A percentile compares a stretch with the other conserved stretches of the same genome.
phyloP scores from a whole-genome alignment of 768 basidiomycete genomes.

The Mycena vitilis region DNA sequence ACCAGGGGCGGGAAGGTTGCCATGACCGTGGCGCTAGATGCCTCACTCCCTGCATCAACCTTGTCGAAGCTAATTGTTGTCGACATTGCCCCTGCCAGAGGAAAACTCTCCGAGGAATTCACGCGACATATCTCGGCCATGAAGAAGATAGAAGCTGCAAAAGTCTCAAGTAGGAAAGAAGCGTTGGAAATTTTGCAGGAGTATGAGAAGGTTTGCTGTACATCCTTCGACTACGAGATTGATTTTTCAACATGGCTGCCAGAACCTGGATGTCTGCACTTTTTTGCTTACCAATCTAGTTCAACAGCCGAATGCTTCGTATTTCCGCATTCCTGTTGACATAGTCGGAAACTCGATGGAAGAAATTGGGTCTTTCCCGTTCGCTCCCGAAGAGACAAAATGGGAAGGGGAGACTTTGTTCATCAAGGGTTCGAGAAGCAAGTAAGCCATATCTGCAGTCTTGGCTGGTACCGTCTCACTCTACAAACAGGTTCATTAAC shows the following conservation, averaged over 20 bases:
- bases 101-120: slow-evolving; percentile 72
- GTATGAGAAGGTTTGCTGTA: slow-evolving; percentile 67
- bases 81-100: slow-evolving; percentile 83
- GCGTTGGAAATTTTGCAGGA: slow-evolving; percentile 73
- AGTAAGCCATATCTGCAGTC: slow-evolving; percentile 51
- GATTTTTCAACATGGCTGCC: not conserved
- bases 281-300: slow-evolving; percentile 90
- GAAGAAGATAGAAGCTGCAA: slow-evolving; percentile 72
- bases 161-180: slow-evolving; percentile 71
- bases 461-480: not conserved
- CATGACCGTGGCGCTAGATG: slow-evolving; percentile 72
- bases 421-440: slow-evolving; percentile 84
- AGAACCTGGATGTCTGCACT: slow-evolving; percentile 82
- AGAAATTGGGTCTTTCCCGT: slow-evolving; percentile 85
- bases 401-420: slow-evolving; percentile 76
- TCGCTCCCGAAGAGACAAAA: slow-evolving; percentile 60
- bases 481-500: slow-evolving; percentile 74
- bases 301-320: slow-evolving; percentile 47
- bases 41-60: slow-evolving; percentile 52
- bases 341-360: slow-evolving; percentile 71
- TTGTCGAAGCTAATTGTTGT: slow-evolving; percentile 75
- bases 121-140: slow-evolving; percentile 75
- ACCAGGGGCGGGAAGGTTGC: slow-evolving; percentile 88
- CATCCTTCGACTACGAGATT: not conserved
- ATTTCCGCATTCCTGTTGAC: slow-evolving; percentile 80